Conservation (phyloP, 2,329 filamentous ascomycete genomes). For the Colletotrichum sansevieriae region DNA sequence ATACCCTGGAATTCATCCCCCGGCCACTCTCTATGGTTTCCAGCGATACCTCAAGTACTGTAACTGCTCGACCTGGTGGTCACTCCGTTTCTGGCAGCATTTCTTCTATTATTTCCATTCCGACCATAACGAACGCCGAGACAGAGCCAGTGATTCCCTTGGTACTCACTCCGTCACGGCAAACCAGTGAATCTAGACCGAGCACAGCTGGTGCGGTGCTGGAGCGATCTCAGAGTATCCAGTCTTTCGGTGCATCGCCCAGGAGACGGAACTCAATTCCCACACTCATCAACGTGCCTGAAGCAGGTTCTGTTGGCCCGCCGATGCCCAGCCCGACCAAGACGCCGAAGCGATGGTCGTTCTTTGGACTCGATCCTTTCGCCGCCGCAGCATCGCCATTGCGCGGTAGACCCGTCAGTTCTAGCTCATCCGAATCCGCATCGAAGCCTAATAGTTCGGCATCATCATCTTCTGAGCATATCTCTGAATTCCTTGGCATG, state of each 20-base stretch:
- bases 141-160: slow-evolving; percentile 44
- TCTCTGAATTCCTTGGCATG: slow-evolving; percentile 46
- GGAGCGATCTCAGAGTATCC: slow-evolving; percentile 61
- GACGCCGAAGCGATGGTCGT: slow-evolving; percentile 70
- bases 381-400: slow-evolving; percentile 59
- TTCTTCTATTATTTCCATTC: slow-evolving; percentile 78
- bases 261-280: slow-evolving; percentile 72
- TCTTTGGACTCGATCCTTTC: slow-evolving; percentile 72
- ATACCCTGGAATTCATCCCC: slow-evolving; percentile 85
- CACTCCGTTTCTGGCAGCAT: slow-evolving; percentile 85
- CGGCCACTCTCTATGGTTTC: slow-evolving; percentile 87
- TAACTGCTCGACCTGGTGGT: slow-evolving; percentile 72
- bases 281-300: slow-evolving; percentile 59
- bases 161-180: slow-evolving; percentile 56
- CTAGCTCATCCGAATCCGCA: slow-evolving; percentile 58
- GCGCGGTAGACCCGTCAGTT: slow-evolving; percentile 61
- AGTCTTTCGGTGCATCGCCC: slow-evolving; percentile 53
- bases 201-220: slow-evolving; percentile 80
- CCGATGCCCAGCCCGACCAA: slow-evolving; percentile 63
- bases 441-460: slow-evolving; percentile 44
- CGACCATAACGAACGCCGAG: slow-evolving; percentile 50
- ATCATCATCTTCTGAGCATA: slow-evolving; percentile 53
- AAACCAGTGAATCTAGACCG: slow-evolving; percentile 67
- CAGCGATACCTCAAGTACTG: slow-evolving; percentile 84
- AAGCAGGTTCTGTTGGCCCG: slow-evolving; percentile 49